Evolutionary conservation across 2,329 filamentous ascomycete genomes (phyloP), one percentile per base, ranked within the genome.

Genomic region (Colletotrichum tabaci): DNA sequence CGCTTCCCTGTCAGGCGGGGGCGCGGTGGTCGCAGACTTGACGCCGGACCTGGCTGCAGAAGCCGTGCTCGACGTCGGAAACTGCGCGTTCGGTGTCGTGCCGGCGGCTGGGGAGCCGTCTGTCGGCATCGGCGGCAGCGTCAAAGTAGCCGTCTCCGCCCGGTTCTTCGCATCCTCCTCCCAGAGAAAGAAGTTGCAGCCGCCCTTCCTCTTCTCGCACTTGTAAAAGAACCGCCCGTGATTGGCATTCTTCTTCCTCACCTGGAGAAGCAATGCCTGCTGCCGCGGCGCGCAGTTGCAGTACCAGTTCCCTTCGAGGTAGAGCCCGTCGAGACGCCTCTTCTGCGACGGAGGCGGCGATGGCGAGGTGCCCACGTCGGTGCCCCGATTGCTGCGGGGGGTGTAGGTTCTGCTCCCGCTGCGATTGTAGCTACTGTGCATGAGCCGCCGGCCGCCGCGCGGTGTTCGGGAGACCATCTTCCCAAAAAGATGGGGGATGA

Each of bases 151-250:
- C 12, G 30, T 65, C 18, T 46, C 58, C n/a, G 65, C 65, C 38
- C 68, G 40, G 15, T 68, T 63, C 44, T 75, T 72, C 12, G 84
- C 83, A 1, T 79, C 77, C 9, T 86, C 81, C n/a, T 80, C 78
- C 81, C 82, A 87, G 26, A 86, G 74, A 69, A 86, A 87, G 75
- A 87, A 85, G 8, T 75, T 65, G 76, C 86, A 87, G 57, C 79
- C 77, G 58, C 58, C 58, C 21, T 50, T 57, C 8, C 78, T 77
- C 9, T 76, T 75, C n/a, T 75, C 68, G 74, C 86, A 87, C 12
- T 77, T 80, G 77, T 81, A 86, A 75, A 85, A 87, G 61, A 77
- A 79, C 61, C 78, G 81, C 30, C 84, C 84, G 55, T 81, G 78
- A 75, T 86, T 86, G 30, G 72, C 74, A 1, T 77, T 77, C 4